These are phyloP conservation scores for Coniferiporia sulphurascens DNA, from an alignment of 1,284 basidiomycete species.

Conservation along the genomic window DNA sequence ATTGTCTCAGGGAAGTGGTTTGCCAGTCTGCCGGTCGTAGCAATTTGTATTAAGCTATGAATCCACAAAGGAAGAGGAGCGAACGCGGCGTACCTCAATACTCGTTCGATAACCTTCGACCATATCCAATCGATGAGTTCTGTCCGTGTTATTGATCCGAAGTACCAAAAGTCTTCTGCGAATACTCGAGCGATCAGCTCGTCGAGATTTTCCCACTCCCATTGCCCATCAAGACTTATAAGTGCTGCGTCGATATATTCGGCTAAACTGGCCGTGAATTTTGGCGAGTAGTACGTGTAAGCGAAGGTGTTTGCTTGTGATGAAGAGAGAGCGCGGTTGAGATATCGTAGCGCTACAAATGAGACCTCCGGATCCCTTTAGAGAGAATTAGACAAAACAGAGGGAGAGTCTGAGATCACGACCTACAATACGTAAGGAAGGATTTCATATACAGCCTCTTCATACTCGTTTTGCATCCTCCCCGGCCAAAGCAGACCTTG, in stretches of 20 bases:
- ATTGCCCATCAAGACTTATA: background rate
- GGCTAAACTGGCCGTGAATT: background rate
- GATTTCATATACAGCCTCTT: background rate
- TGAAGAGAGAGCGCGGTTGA: background rate
- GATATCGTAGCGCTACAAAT: background rate
- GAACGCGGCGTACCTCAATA: background rate
- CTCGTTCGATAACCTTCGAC: background rate
- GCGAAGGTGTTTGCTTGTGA: slow-evolving; percentile 1
- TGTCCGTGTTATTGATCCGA: background rate
- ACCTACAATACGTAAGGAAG: background rate
- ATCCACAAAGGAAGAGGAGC: background rate
- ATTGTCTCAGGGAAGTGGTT: background rate
- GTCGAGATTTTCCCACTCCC: background rate
- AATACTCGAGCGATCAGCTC: background rate
- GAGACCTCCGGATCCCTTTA: background rate
- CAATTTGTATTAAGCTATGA: background rate
- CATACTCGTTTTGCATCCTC: background rate
- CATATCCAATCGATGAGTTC: background rate
- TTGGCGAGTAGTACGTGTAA: background rate
- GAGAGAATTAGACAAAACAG: too few species aligned
- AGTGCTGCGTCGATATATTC: background rate
- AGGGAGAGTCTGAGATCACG: background rate
- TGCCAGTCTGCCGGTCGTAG: background rate
- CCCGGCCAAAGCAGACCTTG: background rate
- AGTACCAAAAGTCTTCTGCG: slow-evolving; percentile 1